Conservation (phyloP, 768 basidiomycete species). For the Mycena alexandri region DNA sequence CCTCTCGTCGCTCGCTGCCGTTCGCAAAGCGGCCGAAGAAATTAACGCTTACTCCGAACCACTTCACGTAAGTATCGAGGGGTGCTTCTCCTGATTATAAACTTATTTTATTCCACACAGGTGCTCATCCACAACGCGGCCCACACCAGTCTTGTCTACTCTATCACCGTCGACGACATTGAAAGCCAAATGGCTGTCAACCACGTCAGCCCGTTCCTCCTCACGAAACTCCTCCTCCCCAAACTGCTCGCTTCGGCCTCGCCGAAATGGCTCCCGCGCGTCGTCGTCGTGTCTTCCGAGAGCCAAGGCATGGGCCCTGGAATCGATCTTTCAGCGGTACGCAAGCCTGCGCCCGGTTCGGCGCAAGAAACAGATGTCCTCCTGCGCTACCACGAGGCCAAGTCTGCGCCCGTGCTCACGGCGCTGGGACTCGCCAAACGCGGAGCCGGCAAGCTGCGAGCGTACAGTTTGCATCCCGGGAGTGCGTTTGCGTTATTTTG, state of each 20-base stretch:
- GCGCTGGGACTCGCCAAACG: constrained; percentile 1
- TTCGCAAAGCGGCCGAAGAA: constrained; percentile 13
- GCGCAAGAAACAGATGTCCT: neutral
- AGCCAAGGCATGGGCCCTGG: neutral
- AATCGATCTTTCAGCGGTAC: neutral
- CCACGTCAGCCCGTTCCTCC: neutral
- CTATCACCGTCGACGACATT: neutral
- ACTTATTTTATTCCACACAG: neutral
- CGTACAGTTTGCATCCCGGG: constrained; percentile 10
- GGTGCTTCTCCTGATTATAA: too few relatives aligned
- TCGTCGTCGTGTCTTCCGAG: neutral
- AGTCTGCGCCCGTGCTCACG: neutral
- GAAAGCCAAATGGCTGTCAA: neutral
- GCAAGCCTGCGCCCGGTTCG: neutral
- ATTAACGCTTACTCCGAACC: constrained; percentile 11
- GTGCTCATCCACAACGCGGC: constrained; percentile 10
- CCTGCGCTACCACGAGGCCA: neutral
- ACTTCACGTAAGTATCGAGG: constrained; percentile 13
- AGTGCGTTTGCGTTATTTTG: neutral
- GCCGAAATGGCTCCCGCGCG: neutral
- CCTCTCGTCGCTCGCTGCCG: constrained; percentile 12
- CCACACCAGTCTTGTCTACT: neutral
- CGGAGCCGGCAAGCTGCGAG: neutral
- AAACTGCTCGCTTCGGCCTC: neutral
- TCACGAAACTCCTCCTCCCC: neutral